A percentile compares a stretch with the other conserved stretches of the same genome.
Evolutionary conservation across 1,284 basidiomycete genomes (phyloP).

Genomic region (Grifola frondosa): DNA sequence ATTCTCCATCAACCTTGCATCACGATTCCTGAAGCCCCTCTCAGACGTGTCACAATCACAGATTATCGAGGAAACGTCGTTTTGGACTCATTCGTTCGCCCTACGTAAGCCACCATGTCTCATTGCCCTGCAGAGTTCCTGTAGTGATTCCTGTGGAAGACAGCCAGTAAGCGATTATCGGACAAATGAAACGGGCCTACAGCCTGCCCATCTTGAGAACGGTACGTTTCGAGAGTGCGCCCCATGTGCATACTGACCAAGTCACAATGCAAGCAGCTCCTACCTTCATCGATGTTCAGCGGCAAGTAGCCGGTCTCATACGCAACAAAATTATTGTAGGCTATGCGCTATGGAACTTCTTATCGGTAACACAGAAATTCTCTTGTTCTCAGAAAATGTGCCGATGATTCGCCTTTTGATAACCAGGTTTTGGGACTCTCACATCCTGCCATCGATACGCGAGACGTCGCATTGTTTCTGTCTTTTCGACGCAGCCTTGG

Average conservation of each 20-base stretch:
- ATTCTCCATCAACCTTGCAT: conserved; percentile 13
- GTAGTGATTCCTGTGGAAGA: conserved; percentile 27
- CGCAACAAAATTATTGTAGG: conserved; percentile 53
- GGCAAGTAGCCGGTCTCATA: conserved; percentile 43
- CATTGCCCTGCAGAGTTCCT: conserved; percentile 1
- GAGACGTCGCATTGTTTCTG: conserved; percentile 56
- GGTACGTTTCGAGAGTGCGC: conserved; percentile 32
- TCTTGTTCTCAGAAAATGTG: neutral
- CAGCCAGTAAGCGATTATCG: conserved; percentile 50
- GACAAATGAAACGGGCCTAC: conserved; percentile 47
- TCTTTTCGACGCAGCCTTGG: conserved; percentile 50
- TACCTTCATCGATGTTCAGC: conserved; percentile 47
- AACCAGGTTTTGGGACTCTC: conserved; percentile 52
- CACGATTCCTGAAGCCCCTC: conserved; percentile 27
- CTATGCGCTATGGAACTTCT: conserved; percentile 52
- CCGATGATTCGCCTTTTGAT: too few species aligned
- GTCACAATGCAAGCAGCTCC: conserved; percentile 38
- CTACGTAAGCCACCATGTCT: conserved; percentile 43
- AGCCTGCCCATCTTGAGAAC: conserved; percentile 37
- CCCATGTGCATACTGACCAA: neutral
- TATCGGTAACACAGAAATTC: conserved; percentile 44
- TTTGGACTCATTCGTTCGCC: conserved; percentile 53
- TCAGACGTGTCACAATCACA: conserved; percentile 38
- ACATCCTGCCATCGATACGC: conserved; percentile 53
- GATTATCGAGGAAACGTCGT: conserved; percentile 52